Percentiles rank a stretch among this genome's conserved stretches.
Conservation (phyloP, 306 rosid species). For the Rubus parviflorus region DNA sequence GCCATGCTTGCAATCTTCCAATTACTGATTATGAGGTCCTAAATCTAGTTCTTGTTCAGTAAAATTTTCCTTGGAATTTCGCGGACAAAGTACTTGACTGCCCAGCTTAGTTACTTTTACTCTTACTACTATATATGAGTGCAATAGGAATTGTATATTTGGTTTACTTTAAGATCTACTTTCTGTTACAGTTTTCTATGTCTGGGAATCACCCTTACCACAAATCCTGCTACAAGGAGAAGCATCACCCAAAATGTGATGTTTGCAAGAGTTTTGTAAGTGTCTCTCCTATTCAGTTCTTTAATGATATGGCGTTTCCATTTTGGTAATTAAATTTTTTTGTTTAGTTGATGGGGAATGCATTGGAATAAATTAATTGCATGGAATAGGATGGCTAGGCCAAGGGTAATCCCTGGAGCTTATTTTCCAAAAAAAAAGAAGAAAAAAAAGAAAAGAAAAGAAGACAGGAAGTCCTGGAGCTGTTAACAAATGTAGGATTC, state of each 20-base stretch:
- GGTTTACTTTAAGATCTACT: slow-evolving; percentile 14
- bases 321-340: background rate
- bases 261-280: slow-evolving; percentile 88
- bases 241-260: slow-evolving; percentile 92
- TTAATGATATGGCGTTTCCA: background rate
- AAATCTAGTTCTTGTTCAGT: slow-evolving; percentile 14
- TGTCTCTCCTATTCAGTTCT: slow-evolving; percentile 24
- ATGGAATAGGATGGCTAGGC: background rate
- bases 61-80: slow-evolving; percentile 20
- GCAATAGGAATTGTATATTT: background rate
- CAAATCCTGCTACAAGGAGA: slow-evolving; percentile 86
- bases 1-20: slow-evolving; percentile 75
- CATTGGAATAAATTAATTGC: background rate
- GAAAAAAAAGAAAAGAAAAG: too few species aligned
- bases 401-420: background rate
- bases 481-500: background rate
- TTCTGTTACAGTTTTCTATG: slow-evolving; percentile 72
- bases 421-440: too few species aligned
- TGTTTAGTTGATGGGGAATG: background rate
- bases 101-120: background rate
- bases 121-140: background rate
- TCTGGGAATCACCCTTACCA: slow-evolving; percentile 76
- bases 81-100: slow-evolving; percentile 6
- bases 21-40: slow-evolving; percentile 86
- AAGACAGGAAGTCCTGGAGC: background rate